Percentiles rank a stretch among this genome's conserved stretches.
These are phyloP conservation scores for Lachancea dasiensis DNA, from an alignment of 805 yeast species.

Conservation along the genomic window DNA sequence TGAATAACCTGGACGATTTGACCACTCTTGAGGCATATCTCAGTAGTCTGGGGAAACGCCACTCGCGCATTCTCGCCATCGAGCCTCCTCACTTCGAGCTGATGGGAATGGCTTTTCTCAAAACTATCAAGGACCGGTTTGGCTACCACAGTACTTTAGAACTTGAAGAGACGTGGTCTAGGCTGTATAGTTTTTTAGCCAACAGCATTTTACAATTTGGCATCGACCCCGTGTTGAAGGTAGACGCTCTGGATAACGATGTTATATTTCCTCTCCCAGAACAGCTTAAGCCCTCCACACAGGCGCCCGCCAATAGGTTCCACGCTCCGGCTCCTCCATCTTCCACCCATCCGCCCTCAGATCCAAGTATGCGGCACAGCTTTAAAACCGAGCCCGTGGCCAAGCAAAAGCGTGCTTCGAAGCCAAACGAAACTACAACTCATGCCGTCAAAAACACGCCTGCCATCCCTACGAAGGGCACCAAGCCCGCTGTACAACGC, in stretches of 20 bases:
- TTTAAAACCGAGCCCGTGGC: no score
- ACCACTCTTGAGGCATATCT: constrained; percentile 53
- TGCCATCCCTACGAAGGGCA: background rate
- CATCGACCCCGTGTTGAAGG: constrained; percentile 35
- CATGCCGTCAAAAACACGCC: no score
- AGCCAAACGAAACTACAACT: no score
- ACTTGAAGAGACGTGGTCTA: constrained; percentile 65
- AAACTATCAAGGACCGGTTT: constrained; percentile 63
- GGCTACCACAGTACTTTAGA: constrained; percentile 47
- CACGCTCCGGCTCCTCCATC: no score
- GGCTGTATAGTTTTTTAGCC: constrained; percentile 60
- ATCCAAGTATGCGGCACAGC: no score
- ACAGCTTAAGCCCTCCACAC: constrained; percentile 7
- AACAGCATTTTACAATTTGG: constrained; percentile 55
- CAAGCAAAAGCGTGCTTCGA: no score
- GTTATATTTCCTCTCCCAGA: constrained; percentile 23
- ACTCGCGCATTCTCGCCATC: constrained; percentile 67
- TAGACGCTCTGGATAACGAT: constrained; percentile 19
- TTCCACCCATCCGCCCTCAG: background rate
- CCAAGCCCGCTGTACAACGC: background rate
- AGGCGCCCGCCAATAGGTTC: no score
- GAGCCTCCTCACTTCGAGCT: constrained; percentile 61
- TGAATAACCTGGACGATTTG: constrained; percentile 57
- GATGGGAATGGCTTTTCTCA: constrained; percentile 68
- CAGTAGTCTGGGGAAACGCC: constrained; percentile 62